Conservation (phyloP, 2,329 filamentous ascomycete species). For the Colletotrichum zoysiae region DNA sequence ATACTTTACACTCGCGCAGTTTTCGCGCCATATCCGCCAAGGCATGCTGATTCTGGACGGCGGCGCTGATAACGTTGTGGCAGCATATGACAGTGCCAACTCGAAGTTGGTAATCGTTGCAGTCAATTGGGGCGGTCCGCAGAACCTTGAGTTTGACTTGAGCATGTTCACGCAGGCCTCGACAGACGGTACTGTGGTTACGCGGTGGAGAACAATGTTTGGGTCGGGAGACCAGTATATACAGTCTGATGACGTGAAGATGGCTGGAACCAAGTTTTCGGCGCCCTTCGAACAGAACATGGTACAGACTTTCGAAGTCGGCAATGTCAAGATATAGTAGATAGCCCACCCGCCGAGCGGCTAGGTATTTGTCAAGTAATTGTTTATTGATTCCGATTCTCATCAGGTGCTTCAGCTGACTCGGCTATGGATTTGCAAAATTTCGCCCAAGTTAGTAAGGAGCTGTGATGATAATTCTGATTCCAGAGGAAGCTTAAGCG, state of each 20-base stretch:
- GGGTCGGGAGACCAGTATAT: conserved; percentile 52
- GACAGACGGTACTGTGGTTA: conserved; percentile 49
- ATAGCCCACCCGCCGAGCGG: too few relatives aligned
- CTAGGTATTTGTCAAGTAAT: too few relatives aligned
- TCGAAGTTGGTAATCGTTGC: conserved; percentile 55
- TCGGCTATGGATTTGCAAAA: too few relatives aligned
- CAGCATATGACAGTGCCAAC: conserved; percentile 52
- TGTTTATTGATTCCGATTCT: too few relatives aligned
- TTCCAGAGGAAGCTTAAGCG: not conserved
- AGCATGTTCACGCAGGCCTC: conserved; percentile 50
- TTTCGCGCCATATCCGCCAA: conserved; percentile 55
- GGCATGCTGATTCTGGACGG: conserved; percentile 56
- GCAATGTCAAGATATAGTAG: conserved; percentile 44
- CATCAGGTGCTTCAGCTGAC: too few relatives aligned
- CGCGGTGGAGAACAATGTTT: conserved; percentile 54
- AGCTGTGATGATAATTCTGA: too few relatives aligned
- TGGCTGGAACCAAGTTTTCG: conserved; percentile 53
- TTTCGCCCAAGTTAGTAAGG: too few relatives aligned
- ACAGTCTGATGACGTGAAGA: conserved; percentile 47
- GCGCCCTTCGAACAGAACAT: conserved; percentile 50
- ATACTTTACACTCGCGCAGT: conserved; percentile 58
- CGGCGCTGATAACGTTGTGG: conserved; percentile 52
- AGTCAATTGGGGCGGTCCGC: conserved; percentile 54
- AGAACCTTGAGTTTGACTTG: conserved; percentile 56
- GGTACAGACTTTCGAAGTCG: conserved; percentile 57